A percentile compares a stretch with the other conserved stretches of the same genome.
These are phyloP conservation scores for Kandelia obovata DNA, from an alignment of 345 rosid species.

Conservation along the genomic window DNA sequence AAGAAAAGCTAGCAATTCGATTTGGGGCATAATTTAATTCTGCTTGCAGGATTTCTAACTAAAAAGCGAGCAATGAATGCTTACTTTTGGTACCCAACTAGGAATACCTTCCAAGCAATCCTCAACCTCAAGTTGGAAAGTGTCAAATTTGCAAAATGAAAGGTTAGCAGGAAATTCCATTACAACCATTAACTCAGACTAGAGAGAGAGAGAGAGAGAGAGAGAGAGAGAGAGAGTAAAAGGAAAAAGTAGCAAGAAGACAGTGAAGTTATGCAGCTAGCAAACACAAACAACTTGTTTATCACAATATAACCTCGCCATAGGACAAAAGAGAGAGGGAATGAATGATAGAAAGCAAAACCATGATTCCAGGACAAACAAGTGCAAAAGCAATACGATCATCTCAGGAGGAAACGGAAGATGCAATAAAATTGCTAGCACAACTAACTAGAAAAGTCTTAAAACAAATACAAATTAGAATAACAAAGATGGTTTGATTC, in stretches of 20 bases:
- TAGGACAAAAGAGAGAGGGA: constrained; percentile 34
- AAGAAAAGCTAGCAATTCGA: no score
- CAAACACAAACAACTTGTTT: constrained; percentile 30
- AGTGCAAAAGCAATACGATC: constrained; percentile 32
- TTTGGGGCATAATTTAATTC: no score
- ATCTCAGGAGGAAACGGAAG: no score
- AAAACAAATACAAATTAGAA: background rate
- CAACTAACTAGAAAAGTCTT: no score
- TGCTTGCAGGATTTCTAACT: no score
- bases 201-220: constrained; percentile 11
- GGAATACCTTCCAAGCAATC: constrained; percentile 5
- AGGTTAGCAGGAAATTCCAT: constrained; percentile 26
- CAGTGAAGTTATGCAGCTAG: constrained; percentile 30
- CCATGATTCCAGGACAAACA: constrained; percentile 38
- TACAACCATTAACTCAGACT: constrained; percentile 40
- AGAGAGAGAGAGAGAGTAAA: constrained; percentile 1
- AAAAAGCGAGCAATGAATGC: background rate
- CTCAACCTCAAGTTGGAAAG: constrained; percentile 40
- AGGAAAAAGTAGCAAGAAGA: constrained; percentile 33
- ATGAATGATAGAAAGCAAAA: constrained; percentile 27
- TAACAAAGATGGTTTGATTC: background rate
- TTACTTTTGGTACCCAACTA: constrained; percentile 7
- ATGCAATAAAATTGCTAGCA: no score
- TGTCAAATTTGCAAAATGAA: constrained; percentile 44
- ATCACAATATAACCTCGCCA: constrained; percentile 25